Conservation (phyloP, 75 land plant genomes). For the Cunninghamia lanceolata region DNA sequence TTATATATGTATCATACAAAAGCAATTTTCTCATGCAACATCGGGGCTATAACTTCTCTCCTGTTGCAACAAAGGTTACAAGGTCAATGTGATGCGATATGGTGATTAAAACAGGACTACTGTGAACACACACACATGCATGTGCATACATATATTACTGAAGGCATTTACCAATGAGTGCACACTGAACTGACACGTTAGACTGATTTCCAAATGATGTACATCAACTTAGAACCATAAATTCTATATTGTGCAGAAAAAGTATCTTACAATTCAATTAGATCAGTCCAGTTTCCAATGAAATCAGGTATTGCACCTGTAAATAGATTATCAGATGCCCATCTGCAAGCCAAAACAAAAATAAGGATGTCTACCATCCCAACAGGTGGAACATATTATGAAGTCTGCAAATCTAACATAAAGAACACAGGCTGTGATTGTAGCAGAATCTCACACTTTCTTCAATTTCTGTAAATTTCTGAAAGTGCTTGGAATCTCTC, state of each 20-base stretch:
- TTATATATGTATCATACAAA: neutral
- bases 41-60: neutral
- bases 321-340: slow-evolving; percentile 36
- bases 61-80: neutral
- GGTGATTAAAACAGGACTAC: neutral
- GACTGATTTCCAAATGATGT: neutral
- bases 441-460: slow-evolving; percentile 13
- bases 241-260: neutral
- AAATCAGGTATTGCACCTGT: slow-evolving; percentile 31
- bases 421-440: neutral
- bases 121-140: neutral
- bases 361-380: no score
- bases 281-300: slow-evolving; percentile 20
- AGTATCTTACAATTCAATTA: slow-evolving; percentile 21
- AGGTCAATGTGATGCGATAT: neutral
- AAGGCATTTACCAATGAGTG: neutral
- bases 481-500: slow-evolving; percentile 25
- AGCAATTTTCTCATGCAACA: neutral
- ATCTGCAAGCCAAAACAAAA: slow-evolving; percentile 17
- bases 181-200: neutral
- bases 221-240: neutral
- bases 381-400: neutral
- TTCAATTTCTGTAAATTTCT: slow-evolving; percentile 18
- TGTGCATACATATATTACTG: neutral
- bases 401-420: neutral